Evolutionary conservation across 352 stramenopile genomes (phyloP).

Genomic region (Aphanomyces astaci): DNA sequence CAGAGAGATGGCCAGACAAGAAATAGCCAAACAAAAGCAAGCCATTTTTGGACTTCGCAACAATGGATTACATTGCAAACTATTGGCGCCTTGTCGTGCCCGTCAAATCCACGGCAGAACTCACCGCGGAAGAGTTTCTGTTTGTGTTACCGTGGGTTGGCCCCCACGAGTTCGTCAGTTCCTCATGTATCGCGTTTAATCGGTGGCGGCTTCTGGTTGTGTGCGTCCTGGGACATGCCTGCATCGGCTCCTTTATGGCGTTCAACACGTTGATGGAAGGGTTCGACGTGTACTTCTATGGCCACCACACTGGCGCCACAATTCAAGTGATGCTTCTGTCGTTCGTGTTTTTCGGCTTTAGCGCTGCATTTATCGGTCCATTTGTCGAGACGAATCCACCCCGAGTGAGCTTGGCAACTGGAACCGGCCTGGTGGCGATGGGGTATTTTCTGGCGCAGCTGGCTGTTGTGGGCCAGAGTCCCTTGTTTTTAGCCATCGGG

Average conservation of each 20-base stretch:
- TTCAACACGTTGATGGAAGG: constrained; percentile 17
- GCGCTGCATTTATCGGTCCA: constrained; percentile 15
- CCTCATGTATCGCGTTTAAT: not conserved
- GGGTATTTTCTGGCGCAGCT: constrained; percentile 11
- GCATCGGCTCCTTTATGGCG: constrained; percentile 13
- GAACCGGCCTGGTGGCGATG: not conserved
- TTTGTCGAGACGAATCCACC: constrained; percentile 14
- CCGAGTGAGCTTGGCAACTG: constrained; percentile 1
- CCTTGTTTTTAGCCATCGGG: not conserved
- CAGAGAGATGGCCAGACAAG: not conserved
- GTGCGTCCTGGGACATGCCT: constrained; percentile 2
- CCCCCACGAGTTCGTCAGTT: not conserved
- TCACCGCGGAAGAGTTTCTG: not conserved
- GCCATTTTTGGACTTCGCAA: not conserved
- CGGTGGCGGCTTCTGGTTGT: not conserved
- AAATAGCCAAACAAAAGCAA: too few species aligned
- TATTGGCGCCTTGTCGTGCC: not conserved
- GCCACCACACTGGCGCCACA: not conserved
- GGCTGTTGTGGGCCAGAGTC: not conserved
- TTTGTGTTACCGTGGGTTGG: not conserved
- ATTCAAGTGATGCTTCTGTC: constrained; percentile 1
- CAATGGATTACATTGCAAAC: not conserved
- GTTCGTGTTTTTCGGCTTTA: constrained; percentile 9
- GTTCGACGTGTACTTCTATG: constrained; percentile 11
- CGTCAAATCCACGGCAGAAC: constrained; percentile 2